phyloP scores from a whole-genome alignment of 164 flowering plant species.

The Malania oleifera region DNA sequence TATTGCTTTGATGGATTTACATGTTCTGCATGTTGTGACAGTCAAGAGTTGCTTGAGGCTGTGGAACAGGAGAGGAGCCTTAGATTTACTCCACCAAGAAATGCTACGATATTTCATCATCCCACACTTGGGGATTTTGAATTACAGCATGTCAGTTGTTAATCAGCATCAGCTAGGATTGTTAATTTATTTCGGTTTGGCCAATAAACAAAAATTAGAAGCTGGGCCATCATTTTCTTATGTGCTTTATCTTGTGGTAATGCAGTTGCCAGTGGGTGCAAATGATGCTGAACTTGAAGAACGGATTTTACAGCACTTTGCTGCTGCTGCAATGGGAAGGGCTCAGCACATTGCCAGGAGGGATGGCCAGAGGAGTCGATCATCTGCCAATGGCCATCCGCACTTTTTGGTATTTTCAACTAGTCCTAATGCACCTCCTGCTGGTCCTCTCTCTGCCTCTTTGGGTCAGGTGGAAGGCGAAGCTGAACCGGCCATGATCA shows the following conservation, averaged over 20 bases:
- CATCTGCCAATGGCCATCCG: constrained; percentile 58
- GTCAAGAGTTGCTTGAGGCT: constrained; percentile 81
- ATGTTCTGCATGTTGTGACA: constrained; percentile 24
- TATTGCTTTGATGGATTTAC: neutral
- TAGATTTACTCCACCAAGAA: constrained; percentile 53
- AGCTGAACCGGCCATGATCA: constrained; percentile 26
- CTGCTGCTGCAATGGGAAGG: constrained; percentile 96
- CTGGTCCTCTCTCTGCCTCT: constrained; percentile 30
- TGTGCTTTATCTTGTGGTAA: neutral
- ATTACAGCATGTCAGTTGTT: constrained; percentile 56
- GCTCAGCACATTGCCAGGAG: constrained; percentile 66
- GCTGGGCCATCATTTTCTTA: neutral
- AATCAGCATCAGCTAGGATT: neutral
- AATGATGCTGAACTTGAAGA: constrained; percentile 82
- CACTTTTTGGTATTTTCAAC: constrained; percentile 61
- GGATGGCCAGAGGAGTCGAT: constrained; percentile 64
- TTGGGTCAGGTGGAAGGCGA: constrained; percentile 36
- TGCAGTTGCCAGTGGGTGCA: constrained; percentile 69
- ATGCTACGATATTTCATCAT: constrained; percentile 66
- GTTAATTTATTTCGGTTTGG: neutral
- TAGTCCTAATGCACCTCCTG: constrained; percentile 47
- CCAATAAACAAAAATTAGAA: neutral
- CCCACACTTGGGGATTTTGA: constrained; percentile 84
- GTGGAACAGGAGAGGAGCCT: constrained; percentile 69
- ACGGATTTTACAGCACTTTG: constrained; percentile 85